Percentiles rank a stretch among this genome's conserved stretches.
Evolutionary conservation across 768 basidiomycete species (phyloP).

Genomic region (Lactarius akahatsu): DNA sequence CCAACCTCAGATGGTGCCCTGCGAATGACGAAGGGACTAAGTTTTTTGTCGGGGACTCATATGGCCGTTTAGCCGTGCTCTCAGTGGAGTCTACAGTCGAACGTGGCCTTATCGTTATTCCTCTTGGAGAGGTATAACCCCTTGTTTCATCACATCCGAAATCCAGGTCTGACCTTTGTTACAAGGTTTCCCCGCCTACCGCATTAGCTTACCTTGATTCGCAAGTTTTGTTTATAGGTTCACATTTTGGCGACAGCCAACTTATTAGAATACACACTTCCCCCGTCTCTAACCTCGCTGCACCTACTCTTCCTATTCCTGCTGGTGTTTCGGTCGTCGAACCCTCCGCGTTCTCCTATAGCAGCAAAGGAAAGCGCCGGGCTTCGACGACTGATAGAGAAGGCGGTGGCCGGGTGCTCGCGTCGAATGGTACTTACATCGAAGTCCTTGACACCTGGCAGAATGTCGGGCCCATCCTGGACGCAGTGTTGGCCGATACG

Average conservation of each 20-base stretch:
- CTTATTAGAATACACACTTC: slow-evolving; percentile 56
- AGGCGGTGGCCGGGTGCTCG: slow-evolving; percentile 21
- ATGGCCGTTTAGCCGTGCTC: slow-evolving; percentile 70
- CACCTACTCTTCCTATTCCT: slow-evolving; percentile 54
- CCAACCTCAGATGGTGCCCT: slow-evolving; percentile 47
- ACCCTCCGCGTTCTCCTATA: slow-evolving; percentile 39
- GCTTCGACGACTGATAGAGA: slow-evolving; percentile 49
- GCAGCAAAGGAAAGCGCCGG: slow-evolving; percentile 34
- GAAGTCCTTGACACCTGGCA: slow-evolving; percentile 61
- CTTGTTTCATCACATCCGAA: not conserved
- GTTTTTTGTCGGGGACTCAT: slow-evolving; percentile 66
- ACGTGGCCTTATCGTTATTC: slow-evolving; percentile 50
- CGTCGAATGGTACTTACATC: slow-evolving; percentile 54
- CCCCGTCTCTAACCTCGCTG: slow-evolving; percentile 43
- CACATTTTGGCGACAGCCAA: slow-evolving; percentile 80
- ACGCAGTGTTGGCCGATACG: slow-evolving; percentile 71
- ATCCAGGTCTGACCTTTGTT: slow-evolving; percentile 18
- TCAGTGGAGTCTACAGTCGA: slow-evolving; percentile 44
- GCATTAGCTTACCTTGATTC: slow-evolving; percentile 70
- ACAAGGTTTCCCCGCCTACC: slow-evolving; percentile 67
- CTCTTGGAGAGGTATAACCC: slow-evolving; percentile 70
- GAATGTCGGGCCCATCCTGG: slow-evolving; percentile 82
- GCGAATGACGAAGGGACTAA: slow-evolving; percentile 48
- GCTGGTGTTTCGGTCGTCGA: slow-evolving; percentile 45
- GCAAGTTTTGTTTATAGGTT: slow-evolving; percentile 74